These are phyloP conservation scores for Nitzschia putrida DNA, from an alignment of 108 stramenopile species.

Conservation along the genomic window DNA sequence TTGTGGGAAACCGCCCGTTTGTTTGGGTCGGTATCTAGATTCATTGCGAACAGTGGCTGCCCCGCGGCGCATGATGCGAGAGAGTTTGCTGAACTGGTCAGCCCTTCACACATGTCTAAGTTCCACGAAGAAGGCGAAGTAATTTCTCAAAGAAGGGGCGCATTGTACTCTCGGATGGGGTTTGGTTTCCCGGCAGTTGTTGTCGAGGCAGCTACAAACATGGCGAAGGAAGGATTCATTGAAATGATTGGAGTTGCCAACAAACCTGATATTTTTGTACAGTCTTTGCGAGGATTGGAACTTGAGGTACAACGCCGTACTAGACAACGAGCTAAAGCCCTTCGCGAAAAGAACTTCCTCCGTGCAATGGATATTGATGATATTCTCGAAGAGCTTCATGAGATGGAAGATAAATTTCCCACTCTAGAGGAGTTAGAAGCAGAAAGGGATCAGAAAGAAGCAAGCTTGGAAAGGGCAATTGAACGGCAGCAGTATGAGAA, in stretches of 20 bases:
- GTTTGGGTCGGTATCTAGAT: slow-evolving; percentile 22
- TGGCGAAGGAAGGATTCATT: slow-evolving; percentile 19
- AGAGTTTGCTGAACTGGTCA: slow-evolving; percentile 38
- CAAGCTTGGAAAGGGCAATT: slow-evolving; percentile 21
- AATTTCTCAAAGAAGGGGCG: slow-evolving; percentile 26
- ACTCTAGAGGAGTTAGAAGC: slow-evolving; percentile 29
- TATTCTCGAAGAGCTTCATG: slow-evolving; percentile 29
- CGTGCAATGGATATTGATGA: slow-evolving; percentile 31
- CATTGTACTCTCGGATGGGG: slow-evolving; percentile 29
- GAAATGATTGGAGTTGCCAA: slow-evolving; percentile 27
- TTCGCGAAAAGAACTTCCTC: slow-evolving; percentile 28
- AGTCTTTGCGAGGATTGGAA: slow-evolving; percentile 21
- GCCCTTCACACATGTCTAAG: slow-evolving; percentile 15
- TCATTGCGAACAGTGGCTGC: slow-evolving; percentile 27
- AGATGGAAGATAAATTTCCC: slow-evolving; percentile 29
- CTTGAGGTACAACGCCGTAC: slow-evolving; percentile 7
- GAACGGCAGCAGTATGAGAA: slow-evolving; percentile 22
- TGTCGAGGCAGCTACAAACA: slow-evolving; percentile 8
- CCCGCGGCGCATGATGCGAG: slow-evolving; percentile 22
- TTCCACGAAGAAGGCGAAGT: not conserved
- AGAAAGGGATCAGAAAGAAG: slow-evolving; percentile 28
- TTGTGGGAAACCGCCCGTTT: slow-evolving; percentile 28
- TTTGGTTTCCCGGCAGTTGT: slow-evolving; percentile 26
- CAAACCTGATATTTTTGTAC: slow-evolving; percentile 31
- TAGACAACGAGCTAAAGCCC: not conserved